Evolutionary conservation across 345 rosid species (phyloP).

Genomic region (Rhodamnia argentea): DNA sequence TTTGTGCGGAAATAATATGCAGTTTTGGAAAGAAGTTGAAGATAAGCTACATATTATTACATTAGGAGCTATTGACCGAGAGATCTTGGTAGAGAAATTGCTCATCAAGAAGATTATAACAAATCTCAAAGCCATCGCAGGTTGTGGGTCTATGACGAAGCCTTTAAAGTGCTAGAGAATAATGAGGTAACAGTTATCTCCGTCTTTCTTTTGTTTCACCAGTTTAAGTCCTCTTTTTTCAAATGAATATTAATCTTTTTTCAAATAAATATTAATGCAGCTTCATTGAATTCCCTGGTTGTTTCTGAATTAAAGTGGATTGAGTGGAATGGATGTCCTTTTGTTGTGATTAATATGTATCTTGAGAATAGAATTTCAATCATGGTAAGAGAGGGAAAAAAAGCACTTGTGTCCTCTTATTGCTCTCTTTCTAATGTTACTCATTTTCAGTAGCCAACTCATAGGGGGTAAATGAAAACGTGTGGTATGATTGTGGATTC

Average conservation of each 20-base stretch:
- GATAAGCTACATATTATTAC: not conserved
- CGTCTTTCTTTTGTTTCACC: not conserved
- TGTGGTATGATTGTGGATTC: not conserved
- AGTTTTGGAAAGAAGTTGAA: not conserved
- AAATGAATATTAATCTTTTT: not conserved
- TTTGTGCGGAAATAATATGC: too few relatives aligned
- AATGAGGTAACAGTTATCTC: not conserved
- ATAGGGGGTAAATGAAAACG: not conserved
- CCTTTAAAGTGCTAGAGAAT: not conserved
- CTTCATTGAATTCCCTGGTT: not conserved
- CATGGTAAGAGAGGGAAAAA: not conserved
- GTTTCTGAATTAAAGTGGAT: not conserved
- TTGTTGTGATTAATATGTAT: not conserved
- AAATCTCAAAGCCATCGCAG: not conserved
- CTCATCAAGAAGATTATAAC: not conserved
- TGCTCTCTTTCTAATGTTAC: not conserved
- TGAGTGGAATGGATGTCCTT: not conserved
- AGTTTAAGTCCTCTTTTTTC: not conserved
- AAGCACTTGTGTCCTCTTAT: not conserved
- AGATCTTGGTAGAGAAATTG: not conserved
- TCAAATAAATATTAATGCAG: not conserved
- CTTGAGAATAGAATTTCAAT: not conserved
- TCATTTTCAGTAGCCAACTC: not conserved
- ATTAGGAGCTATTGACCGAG: not conserved
- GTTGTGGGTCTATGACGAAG: not conserved